Percentiles rank a stretch among this genome's conserved stretches.
Conservation (phyloP, 176 grass and related monocot genomes). For the Stipa capillata region DNA sequence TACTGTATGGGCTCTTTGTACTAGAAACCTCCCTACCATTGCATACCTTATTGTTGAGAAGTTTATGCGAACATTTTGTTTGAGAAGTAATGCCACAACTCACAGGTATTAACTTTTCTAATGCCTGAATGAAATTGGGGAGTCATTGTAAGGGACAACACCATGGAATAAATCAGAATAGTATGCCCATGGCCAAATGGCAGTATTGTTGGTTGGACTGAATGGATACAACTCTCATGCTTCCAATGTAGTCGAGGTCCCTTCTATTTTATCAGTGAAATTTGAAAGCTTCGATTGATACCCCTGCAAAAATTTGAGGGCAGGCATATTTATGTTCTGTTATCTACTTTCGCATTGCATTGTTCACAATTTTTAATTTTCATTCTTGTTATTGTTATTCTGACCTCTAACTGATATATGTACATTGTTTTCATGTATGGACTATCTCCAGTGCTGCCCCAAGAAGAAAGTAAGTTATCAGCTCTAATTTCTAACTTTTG, state of each 20-base stretch:
- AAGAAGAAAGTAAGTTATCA: slow-evolving; percentile 92
- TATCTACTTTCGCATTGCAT: slow-evolving; percentile 1
- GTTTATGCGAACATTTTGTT: neutral
- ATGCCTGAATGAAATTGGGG: neutral
- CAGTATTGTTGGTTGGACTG: slow-evolving; percentile 5
- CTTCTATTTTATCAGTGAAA: neutral
- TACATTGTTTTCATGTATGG: slow-evolving; percentile 27
- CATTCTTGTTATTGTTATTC: slow-evolving; percentile 1
- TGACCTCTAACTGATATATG: slow-evolving; percentile 31
- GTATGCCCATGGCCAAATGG: neutral
- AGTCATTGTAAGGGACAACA: neutral
- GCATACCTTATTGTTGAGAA: neutral
- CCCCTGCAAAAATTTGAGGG: neutral
- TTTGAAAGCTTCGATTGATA: neutral
- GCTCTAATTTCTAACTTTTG: slow-evolving; percentile 3
- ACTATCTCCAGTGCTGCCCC: slow-evolving; percentile 66
- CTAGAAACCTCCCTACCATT: neutral
- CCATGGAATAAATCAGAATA: neutral
- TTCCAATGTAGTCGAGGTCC: neutral
- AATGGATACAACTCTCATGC: neutral
- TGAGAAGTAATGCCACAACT: neutral
- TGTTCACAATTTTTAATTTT: neutral
- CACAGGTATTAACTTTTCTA: neutral
- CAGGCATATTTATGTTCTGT: neutral
- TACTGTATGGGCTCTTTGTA: neutral